These are phyloP conservation scores for Quillaja saponaria DNA, from an alignment of 306 rosid genomes.

Conservation along the genomic window DNA sequence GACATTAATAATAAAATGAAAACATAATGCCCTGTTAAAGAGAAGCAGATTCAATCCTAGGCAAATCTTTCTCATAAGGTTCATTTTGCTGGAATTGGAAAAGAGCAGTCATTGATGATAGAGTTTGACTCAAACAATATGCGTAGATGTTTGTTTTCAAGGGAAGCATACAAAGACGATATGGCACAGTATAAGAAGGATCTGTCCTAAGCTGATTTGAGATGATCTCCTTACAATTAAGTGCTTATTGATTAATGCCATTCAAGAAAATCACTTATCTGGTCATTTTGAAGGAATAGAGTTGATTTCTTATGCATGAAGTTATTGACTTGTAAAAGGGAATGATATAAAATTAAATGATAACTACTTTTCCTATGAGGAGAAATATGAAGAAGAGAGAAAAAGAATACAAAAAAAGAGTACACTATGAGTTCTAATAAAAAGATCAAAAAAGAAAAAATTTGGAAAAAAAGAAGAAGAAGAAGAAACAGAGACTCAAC, in stretches of 20 bases:
- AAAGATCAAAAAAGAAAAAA: too few relatives aligned
- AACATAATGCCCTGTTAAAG: conserved; percentile 2
- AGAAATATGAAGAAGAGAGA: conserved; percentile 19
- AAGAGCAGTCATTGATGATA: conserved; percentile 1
- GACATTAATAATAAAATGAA: conserved; percentile 2
- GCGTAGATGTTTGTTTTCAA: background rate
- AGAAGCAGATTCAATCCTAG: conserved; percentile 5
- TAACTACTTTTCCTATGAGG: too few relatives aligned
- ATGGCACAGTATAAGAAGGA: background rate
- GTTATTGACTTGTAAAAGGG: conserved; percentile 4
- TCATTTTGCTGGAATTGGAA: conserved; percentile 5
- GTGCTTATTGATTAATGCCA: background rate
- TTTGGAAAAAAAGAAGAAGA: too few relatives aligned
- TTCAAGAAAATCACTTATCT: conserved; percentile 16
- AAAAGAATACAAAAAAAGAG: too few relatives aligned
- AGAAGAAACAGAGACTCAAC: too few relatives aligned
- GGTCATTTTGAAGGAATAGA: conserved; percentile 7
- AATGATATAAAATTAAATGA: conserved; percentile 12
- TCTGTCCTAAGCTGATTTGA: background rate
- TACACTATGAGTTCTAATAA: too few relatives aligned
- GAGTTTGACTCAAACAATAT: conserved; percentile 13
- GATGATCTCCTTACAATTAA: too few relatives aligned
- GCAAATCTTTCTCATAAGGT: conserved; percentile 16
- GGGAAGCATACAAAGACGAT: conserved; percentile 9
- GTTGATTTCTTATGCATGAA: conserved; percentile 2